Percentiles rank a stretch among this genome's conserved stretches.
phyloP scores from a whole-genome alignment of 495 filamentous ascomycete species.

The Daldinia decipiens region DNA sequence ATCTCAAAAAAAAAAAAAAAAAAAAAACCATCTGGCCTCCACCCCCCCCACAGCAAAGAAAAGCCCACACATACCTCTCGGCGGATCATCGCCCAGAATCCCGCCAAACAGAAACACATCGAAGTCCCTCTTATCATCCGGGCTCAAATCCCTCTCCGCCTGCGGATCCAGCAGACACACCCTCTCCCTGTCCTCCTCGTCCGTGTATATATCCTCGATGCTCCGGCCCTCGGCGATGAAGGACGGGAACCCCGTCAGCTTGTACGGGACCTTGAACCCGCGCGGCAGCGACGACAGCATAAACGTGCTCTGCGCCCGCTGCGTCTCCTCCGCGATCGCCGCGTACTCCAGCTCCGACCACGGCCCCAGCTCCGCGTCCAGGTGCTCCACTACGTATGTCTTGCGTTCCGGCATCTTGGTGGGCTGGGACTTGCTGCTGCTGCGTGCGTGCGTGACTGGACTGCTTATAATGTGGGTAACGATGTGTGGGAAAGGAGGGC shows the following conservation, averaged over 20 bases:
- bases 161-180: conserved; percentile 92
- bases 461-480: not conserved
- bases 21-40: not conserved
- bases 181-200: conserved; percentile 64
- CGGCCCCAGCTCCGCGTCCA: conserved; percentile 90
- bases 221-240: conserved; percentile 74
- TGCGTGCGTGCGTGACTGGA: not conserved
- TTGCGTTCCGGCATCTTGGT: conserved; percentile 52
- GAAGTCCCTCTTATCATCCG: conserved; percentile 83
- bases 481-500: not conserved
- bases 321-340: conserved; percentile 83
- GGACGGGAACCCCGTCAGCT: conserved; percentile 66
- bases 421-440: not conserved
- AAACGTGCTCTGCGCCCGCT: conserved; percentile 73
- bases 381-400: conserved; percentile 90
- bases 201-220: conserved; percentile 80
- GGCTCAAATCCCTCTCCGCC: conserved; percentile 79
- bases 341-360: conserved; percentile 95
- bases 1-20: too few relatives aligned
- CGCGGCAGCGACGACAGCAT: conserved; percentile 84
- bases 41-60: not conserved
- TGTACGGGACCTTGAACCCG: conserved; percentile 71
- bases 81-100: conserved; percentile 94
- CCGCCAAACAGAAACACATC: conserved; percentile 95
- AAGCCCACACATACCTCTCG: conserved; percentile 74